Evolutionary conservation across 352 stramenopile species (phyloP).

Genomic region (Phytophthora pinifolia): DNA sequence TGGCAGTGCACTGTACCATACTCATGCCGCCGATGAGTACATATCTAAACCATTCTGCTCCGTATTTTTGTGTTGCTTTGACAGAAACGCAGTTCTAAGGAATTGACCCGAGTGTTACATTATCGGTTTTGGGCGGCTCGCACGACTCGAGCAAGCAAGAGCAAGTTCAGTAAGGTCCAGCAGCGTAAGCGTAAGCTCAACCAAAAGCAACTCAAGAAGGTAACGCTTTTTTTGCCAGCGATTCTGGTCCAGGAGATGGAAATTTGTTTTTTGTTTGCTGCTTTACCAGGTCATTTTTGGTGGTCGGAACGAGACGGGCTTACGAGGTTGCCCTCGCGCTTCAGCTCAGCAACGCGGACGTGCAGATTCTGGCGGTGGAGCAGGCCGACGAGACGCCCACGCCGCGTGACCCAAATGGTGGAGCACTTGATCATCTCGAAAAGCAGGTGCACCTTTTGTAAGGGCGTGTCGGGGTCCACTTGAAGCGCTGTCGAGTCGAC

Average conservation of each 20-base stretch:
- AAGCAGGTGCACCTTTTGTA: slow-evolving; percentile 69
- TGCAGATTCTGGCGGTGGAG: slow-evolving; percentile 56
- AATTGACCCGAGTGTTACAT: slow-evolving; percentile 25
- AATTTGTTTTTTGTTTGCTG: slow-evolving; percentile 5
- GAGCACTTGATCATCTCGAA: slow-evolving; percentile 79
- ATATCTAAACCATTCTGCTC: slow-evolving; percentile 35
- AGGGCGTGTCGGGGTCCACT: slow-evolving; percentile 49
- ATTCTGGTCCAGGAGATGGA: not conserved
- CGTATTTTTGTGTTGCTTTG: slow-evolving; percentile 17
- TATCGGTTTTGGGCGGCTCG: slow-evolving; percentile 33
- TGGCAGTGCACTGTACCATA: slow-evolving; percentile 32
- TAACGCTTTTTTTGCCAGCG: slow-evolving; percentile 9
- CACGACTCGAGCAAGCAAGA: slow-evolving; percentile 14
- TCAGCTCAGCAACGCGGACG: slow-evolving; percentile 34
- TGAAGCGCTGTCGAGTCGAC: slow-evolving; percentile 60
- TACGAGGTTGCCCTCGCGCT: slow-evolving; percentile 10
- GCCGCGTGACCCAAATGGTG: slow-evolving; percentile 55
- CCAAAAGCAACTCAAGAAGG: slow-evolving; percentile 23
- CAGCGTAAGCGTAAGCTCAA: slow-evolving; percentile 11
- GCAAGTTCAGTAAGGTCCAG: slow-evolving; percentile 21
- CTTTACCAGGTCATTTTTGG: slow-evolving; percentile 10
- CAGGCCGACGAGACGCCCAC: slow-evolving; percentile 51
- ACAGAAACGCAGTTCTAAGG: slow-evolving; percentile 48
- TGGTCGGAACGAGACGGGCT: slow-evolving; percentile 12
- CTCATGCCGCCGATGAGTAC: slow-evolving; percentile 29